Base-by-base conservation (phyloP, 192 early-diverging fungal species). In the Coemansia sp. region DNA sequence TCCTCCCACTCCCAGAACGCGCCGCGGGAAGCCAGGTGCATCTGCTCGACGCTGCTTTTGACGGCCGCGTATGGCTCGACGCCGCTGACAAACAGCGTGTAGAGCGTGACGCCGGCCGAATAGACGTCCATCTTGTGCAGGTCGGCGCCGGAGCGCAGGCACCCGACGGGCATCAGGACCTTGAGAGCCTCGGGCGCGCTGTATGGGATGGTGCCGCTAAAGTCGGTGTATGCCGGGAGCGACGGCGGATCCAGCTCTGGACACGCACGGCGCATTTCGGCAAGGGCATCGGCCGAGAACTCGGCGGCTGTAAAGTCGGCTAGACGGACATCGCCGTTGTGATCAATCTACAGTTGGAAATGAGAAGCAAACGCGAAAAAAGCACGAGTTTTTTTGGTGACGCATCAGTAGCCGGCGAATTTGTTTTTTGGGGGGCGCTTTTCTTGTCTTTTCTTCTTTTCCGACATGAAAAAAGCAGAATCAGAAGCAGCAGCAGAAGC, bases 1-100 rank as follows among this genome's bases (percentile, higher is more conserved):
- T 81, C 72, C 66, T 86, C 86, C 76, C 80, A 85, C 20, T 78
- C 70, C 86, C 86, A 87, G 57, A 87, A 87, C 6, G 84, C 86
- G 42, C 86, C 86, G 58, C 79, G 85, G 10, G 75, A 70, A 20
- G 85, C 82, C 60, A 82, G 65, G 18, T 85, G 78, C 67, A 87
- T 81, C 71, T 85, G 83, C 70, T 87, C 86, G 10, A 86, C 74
- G n/a, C 75, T 65, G 52, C 78, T 84, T 55, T 83, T 83, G 14
- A 84, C 68, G 18, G 74, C 76, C 54, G 79, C 73, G 55, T 83
- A 87, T 0, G 86, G 86, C 50, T 85, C 84, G 22, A 74, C 72
- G 0, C 82, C 86, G 34, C 77, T 80, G 55, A 87, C 65, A 64
- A 84, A 84, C 45, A 84, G 67, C 24, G 85, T 72, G 58, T 82